phyloP scores from a whole-genome alignment of 371 early-diverging fungal species.

The Fennellomyces sp. region DNA sequence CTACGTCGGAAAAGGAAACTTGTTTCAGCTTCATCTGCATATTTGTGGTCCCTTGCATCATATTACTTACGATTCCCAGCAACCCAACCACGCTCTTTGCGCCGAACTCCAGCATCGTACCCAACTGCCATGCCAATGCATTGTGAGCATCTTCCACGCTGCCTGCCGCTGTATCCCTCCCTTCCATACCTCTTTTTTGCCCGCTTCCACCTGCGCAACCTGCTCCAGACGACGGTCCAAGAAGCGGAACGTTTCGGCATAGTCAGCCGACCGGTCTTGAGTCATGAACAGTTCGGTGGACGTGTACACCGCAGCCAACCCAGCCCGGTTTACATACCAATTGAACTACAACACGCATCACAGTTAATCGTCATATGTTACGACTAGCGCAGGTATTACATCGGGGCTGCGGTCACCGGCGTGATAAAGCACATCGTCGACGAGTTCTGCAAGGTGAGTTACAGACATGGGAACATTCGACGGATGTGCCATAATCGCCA shows the following conservation, averaged over 20 bases:
- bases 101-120: constrained; percentile 50
- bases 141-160: neutral
- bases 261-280: constrained; percentile 77
- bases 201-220: constrained; percentile 63
- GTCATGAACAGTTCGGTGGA: constrained; percentile 91
- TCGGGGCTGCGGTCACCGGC: constrained; percentile 87
- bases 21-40: neutral
- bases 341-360: constrained; percentile 64
- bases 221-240: constrained; percentile 78
- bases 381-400: constrained; percentile 59
- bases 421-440: constrained; percentile 86
- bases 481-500: constrained; percentile 80
- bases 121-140: constrained; percentile 23
- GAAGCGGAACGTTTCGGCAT: constrained; percentile 73
- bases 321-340: constrained; percentile 86
- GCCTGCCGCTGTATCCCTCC: neutral
- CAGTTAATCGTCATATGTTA: too few relatives aligned
- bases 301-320: constrained; percentile 80
- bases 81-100: constrained; percentile 42
- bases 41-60: too few relatives aligned
- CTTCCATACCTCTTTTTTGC: constrained; percentile 46
- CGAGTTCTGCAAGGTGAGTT: constrained; percentile 68
- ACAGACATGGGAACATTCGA: constrained; percentile 73
- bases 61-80: constrained; percentile 45
- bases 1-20: neutral